These are phyloP conservation scores for Talaromyces sp. DNA, from an alignment of 2,329 filamentous ascomycete species.

Conservation along the genomic window DNA sequence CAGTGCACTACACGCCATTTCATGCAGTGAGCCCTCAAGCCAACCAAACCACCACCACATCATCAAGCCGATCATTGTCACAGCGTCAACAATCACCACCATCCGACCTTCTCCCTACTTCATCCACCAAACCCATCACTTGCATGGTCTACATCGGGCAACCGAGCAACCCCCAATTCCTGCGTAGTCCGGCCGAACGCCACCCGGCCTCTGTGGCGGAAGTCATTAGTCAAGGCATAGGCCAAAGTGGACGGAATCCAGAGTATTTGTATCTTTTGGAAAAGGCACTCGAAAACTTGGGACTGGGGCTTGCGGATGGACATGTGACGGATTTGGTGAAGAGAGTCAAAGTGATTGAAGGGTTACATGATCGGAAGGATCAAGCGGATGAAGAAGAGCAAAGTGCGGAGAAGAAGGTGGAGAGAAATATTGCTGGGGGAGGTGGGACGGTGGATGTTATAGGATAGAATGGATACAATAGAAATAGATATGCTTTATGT, in stretches of 20 bases:
- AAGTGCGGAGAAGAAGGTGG: constrained; percentile 30
- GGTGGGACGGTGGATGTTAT: not conserved
- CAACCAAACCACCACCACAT: not conserved
- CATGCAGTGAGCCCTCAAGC: constrained; percentile 51
- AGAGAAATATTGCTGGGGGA: constrained; percentile 23
- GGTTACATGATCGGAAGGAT: constrained; percentile 22
- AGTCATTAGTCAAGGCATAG: constrained; percentile 72
- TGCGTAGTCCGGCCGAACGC: constrained; percentile 55
- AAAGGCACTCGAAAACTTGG: constrained; percentile 67
- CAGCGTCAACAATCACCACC: constrained; percentile 5
- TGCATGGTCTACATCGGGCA: constrained; percentile 91
- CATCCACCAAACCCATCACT: constrained; percentile 37
- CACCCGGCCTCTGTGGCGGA: constrained; percentile 72
- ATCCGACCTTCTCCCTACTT: not conserved
- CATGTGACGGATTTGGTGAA: constrained; percentile 80
- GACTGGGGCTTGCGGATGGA: constrained; percentile 72
- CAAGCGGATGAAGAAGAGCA: constrained; percentile 30
- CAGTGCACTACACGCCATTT: constrained; percentile 86
- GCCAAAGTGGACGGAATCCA: constrained; percentile 82
- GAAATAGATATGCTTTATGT: not conserved
- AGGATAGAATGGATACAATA: not conserved
- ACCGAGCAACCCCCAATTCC: constrained; percentile 87
- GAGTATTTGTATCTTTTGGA: constrained; percentile 87
- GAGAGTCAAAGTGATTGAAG: constrained; percentile 65
- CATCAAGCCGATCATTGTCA: constrained; percentile 1